phyloP scores from a whole-genome alignment of 768 basidiomycete genomes.

The Tricholomella constricta region DNA sequence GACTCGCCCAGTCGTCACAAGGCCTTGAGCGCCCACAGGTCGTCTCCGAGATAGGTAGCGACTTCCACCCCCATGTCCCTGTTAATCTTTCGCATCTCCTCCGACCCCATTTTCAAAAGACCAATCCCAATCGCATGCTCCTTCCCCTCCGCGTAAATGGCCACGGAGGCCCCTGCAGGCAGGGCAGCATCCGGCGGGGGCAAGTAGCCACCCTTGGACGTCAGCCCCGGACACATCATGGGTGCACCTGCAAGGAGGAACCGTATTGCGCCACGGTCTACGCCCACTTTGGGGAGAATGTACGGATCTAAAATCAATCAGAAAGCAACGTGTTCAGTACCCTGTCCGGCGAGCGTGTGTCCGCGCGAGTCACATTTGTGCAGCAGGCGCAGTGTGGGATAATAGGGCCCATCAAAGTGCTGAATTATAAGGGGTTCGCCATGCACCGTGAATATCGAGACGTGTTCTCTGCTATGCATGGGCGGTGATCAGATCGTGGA shows the following conservation, averaged over 20 bases:
- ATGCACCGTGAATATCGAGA: constrained; percentile 90
- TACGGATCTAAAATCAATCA: constrained; percentile 69
- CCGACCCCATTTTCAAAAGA: constrained; percentile 76
- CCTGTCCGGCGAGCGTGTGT: neutral
- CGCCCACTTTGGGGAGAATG: constrained; percentile 82
- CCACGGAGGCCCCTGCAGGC: constrained; percentile 76
- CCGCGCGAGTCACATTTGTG: constrained; percentile 79
- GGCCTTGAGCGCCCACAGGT: constrained; percentile 74
- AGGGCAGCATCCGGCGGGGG: constrained; percentile 73
- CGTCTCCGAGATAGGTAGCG: constrained; percentile 84
- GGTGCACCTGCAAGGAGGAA: constrained; percentile 92
- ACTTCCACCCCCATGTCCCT: constrained; percentile 92
- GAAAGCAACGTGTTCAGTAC: constrained; percentile 1
- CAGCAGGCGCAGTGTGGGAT: constrained; percentile 84
- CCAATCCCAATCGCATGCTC: constrained; percentile 89
- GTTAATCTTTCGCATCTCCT: constrained; percentile 88
- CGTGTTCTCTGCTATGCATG: constrained; percentile 83
- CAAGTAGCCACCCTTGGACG: constrained; percentile 87
- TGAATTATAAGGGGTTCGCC: constrained; percentile 92
- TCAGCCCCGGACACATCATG: constrained; percentile 98
- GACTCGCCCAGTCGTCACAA: constrained; percentile 40
- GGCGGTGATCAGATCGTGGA: constrained; percentile 22
- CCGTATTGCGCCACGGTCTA: constrained; percentile 97
- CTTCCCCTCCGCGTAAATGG: constrained; percentile 94
- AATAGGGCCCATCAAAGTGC: constrained; percentile 92